phyloP scores from a whole-genome alignment of 331 rosid species.

The Quercus lobata region DNA sequence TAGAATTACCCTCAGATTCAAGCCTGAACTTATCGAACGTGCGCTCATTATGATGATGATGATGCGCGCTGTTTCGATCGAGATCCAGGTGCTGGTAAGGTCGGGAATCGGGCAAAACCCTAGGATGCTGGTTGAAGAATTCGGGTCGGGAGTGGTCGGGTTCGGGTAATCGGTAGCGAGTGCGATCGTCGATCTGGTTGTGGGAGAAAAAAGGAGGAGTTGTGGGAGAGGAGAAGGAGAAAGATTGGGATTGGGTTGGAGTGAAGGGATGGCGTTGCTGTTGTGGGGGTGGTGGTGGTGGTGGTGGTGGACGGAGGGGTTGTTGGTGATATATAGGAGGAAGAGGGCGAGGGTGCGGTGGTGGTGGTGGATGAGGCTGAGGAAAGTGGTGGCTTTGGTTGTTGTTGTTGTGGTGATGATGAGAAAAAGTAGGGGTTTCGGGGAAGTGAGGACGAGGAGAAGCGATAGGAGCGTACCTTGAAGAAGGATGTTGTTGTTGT shows the following conservation, averaged over 20 bases:
- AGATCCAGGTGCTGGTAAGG: constrained; percentile 16
- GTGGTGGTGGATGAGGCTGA: constrained; percentile 18
- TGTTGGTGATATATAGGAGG: constrained; percentile 4
- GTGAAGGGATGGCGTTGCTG: constrained; percentile 25
- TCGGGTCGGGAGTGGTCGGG: constrained; percentile 18
- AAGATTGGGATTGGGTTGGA: constrained; percentile 30
- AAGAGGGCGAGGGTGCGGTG: constrained; percentile 5
- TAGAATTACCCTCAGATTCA: constrained; percentile 31
- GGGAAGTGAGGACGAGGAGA: constrained; percentile 29
- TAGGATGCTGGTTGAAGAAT: constrained; percentile 25
- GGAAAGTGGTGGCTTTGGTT: constrained; percentile 11
- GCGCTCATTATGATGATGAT: constrained; percentile 27
- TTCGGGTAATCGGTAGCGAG: constrained; percentile 28
- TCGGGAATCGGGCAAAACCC: constrained; percentile 25
- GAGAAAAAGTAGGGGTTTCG: constrained; percentile 20
- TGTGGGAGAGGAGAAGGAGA: constrained; percentile 6
- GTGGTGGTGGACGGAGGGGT: constrained; percentile 23
- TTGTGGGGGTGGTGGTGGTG: constrained; percentile 2
- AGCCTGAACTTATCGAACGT: constrained; percentile 27
- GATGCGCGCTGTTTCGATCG: constrained; percentile 19
- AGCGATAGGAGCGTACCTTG: constrained; percentile 42
- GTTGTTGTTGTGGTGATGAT: neutral
- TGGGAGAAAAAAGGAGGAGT: constrained; percentile 8
- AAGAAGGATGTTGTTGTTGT: constrained; percentile 6
- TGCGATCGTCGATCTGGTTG: constrained; percentile 26